Evolutionary conservation across 176 grass and related monocot genomes (phyloP).

Genomic region (Panicum miliaceum): DNA sequence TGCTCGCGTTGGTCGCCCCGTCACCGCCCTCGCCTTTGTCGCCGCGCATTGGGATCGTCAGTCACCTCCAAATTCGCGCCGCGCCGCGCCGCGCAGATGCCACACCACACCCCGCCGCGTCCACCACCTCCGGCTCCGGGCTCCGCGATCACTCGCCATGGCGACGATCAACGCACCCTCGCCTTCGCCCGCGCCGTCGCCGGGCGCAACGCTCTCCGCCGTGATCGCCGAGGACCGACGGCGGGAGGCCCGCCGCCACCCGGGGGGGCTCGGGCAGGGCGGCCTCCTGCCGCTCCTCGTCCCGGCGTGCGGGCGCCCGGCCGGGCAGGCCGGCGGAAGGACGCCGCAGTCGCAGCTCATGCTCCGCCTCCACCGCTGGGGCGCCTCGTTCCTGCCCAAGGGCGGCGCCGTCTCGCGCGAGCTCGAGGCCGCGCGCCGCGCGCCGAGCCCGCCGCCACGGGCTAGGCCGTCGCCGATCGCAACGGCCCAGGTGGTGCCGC

Average conservation of each 20-base stretch:
- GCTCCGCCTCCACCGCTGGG: constrained; percentile 27
- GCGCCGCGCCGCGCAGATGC: not conserved
- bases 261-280: not conserved
- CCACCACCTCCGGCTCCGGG: not conserved
- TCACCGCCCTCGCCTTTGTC: not conserved
- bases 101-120: not conserved
- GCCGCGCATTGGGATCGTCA: not conserved
- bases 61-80: not conserved
- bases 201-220: not conserved
- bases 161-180: not conserved
- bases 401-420: not conserved
- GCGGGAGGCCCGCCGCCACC: not conserved
- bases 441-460: not conserved
- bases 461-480: not conserved
- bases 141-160: not conserved
- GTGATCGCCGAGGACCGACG: constrained; percentile 23
- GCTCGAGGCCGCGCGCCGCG: not conserved
- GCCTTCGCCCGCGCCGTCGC: not conserved
- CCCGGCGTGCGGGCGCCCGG: constrained; percentile 20
- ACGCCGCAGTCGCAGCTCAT: constrained; percentile 30
- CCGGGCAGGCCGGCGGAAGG: not conserved
- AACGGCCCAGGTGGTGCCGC: not conserved
- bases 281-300: not conserved
- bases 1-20: constrained; percentile 6
- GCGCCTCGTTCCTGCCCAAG: constrained; percentile 19